Evolutionary conservation across 2,329 filamentous ascomycete species (phyloP).

Genomic region (Fusarium palustre): DNA sequence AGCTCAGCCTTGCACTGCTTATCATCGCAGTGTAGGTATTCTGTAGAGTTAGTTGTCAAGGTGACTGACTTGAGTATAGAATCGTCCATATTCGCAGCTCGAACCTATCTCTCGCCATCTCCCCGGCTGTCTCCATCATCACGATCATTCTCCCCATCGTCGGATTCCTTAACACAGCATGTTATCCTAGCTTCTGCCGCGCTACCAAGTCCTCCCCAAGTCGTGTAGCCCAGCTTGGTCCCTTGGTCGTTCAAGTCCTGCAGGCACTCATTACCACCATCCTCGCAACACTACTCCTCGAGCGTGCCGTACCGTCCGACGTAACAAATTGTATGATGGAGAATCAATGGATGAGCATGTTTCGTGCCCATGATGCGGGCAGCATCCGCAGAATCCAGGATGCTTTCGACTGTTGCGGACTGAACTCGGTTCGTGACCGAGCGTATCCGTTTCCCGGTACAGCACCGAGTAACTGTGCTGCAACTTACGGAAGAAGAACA

Average conservation of each 20-base stretch:
- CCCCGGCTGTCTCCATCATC: conserved; percentile 52
- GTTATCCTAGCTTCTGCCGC: conserved; percentile 51
- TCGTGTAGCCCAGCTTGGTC: conserved; percentile 44
- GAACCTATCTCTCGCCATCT: conserved; percentile 57
- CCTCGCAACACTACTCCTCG: conserved; percentile 58
- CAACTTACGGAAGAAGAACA: conserved; percentile 58
- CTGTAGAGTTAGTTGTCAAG: not conserved
- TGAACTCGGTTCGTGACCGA: conserved; percentile 67
- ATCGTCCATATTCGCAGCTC: conserved; percentile 55
- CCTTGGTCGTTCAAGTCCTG: conserved; percentile 54
- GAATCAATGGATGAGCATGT: conserved; percentile 67
- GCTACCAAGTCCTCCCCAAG: conserved; percentile 38
- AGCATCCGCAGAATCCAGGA: conserved; percentile 73
- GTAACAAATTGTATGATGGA: conserved; percentile 65
- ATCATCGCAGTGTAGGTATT: conserved; percentile 49
- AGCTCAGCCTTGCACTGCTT: conserved; percentile 50
- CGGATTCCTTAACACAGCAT: conserved; percentile 53
- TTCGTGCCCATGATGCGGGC: conserved; percentile 59
- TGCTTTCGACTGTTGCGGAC: conserved; percentile 73
- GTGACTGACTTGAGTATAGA: conserved; percentile 44
- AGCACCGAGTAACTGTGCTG: conserved; percentile 56
- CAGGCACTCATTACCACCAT: conserved; percentile 58
- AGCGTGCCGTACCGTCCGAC: conserved; percentile 51
- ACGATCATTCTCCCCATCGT: conserved; percentile 57
- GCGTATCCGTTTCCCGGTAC: conserved; percentile 69